phyloP scores from a whole-genome alignment of 495 filamentous ascomycete genomes.

The Podospora pseudopauciseta region DNA sequence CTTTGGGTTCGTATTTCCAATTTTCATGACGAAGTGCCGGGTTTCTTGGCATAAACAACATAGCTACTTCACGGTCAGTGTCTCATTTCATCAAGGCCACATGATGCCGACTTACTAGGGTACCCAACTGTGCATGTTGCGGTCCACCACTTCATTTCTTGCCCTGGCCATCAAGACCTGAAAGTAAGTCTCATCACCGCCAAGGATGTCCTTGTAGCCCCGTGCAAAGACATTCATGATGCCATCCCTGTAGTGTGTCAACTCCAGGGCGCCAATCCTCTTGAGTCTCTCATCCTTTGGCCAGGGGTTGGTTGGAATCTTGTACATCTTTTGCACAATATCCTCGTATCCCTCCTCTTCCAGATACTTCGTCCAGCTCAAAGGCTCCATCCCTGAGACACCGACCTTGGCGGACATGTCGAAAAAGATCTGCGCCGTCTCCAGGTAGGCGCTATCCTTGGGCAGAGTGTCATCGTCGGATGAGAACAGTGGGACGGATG shows the following conservation, averaged over 20 bases:
- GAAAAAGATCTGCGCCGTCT: constrained; percentile 21
- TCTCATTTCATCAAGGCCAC: background rate
- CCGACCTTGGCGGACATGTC: constrained; percentile 5
- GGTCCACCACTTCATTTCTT: constrained; percentile 9
- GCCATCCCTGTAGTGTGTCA: constrained; percentile 19
- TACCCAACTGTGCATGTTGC: constrained; percentile 18
- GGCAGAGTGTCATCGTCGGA: constrained; percentile 34
- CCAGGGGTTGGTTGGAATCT: constrained; percentile 54
- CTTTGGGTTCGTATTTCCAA: background rate
- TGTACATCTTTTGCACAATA: constrained; percentile 42
- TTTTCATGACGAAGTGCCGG: background rate
- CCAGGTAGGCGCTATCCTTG: constrained; percentile 15
- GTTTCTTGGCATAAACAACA: background rate
- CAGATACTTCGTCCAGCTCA: constrained; percentile 30
- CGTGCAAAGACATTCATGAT: constrained; percentile 18
- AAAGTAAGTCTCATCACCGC: constrained; percentile 15
- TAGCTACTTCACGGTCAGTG: background rate
- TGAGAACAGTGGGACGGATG: constrained; percentile 45
- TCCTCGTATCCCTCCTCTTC: constrained; percentile 45
- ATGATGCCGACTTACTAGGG: constrained; percentile 7
- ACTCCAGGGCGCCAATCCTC: constrained; percentile 45
- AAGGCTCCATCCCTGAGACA: constrained; percentile 36
- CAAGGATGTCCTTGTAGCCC: constrained; percentile 14
- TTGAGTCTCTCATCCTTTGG: constrained; percentile 46
- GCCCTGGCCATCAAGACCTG: constrained; percentile 17